phyloP scores from a whole-genome alignment of 139 green algal species.

The Chlorella vulgaris region DNA sequence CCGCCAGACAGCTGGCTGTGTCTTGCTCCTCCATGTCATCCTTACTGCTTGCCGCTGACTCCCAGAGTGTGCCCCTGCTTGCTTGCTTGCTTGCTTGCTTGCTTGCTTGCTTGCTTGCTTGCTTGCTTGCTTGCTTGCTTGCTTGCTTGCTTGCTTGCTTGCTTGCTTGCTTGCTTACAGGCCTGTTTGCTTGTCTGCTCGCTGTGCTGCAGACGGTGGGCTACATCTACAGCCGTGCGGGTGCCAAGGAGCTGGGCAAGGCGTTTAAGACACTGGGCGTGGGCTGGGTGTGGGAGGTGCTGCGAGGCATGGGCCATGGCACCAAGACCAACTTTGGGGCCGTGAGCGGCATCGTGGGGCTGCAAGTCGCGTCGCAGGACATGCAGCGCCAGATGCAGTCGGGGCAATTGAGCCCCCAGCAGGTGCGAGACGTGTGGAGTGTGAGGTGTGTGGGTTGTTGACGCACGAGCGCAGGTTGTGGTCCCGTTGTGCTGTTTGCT shows the following conservation, averaged over 20 bases:
- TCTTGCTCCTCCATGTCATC: too few species aligned
- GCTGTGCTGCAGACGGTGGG: constrained; percentile 48
- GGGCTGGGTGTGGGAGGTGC: constrained; percentile 21
- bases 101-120: too few species aligned
- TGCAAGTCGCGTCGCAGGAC: constrained; percentile 18
- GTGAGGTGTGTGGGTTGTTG: background rate
- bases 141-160: too few species aligned
- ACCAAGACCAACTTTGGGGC: constrained; percentile 25
- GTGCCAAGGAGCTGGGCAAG: constrained; percentile 52
- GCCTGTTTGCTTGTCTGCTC: background rate
- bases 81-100: too few species aligned
- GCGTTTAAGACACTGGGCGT: constrained; percentile 39
- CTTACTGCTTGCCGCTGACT: too few species aligned
- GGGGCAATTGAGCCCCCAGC: constrained; percentile 30
- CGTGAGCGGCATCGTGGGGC: constrained; percentile 15
- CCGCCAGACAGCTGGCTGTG: too few species aligned
- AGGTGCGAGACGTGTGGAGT: background rate
- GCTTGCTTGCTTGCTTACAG: constrained; percentile 45
- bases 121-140: too few species aligned
- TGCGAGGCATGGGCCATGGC: constrained; percentile 12
- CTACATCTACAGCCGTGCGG: constrained; percentile 77
- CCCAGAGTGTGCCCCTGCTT: too few species aligned
- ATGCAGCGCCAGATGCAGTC: constrained; percentile 33
- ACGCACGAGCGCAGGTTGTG: too few species aligned
- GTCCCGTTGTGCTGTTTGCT: too few species aligned